A percentile compares a stretch with the other conserved stretches of the same genome.
phyloP scores from a whole-genome alignment of 768 basidiomycete species.

The Lentinula boryana region DNA sequence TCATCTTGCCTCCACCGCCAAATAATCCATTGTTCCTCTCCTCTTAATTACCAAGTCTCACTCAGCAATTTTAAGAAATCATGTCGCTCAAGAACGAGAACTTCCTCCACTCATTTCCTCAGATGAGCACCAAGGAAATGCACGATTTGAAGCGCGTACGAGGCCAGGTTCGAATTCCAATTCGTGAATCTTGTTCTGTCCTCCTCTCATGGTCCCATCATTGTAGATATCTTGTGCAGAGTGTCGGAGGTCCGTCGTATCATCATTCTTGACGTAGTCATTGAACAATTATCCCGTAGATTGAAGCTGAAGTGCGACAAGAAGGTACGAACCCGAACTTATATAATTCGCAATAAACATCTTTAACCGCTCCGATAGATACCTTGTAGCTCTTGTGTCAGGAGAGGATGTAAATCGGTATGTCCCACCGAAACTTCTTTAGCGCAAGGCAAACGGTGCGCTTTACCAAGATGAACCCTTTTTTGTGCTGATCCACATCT shows the following conservation, averaged over 20 bases:
- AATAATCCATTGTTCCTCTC: too few species aligned
- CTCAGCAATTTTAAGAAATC: background rate
- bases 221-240: conserved; percentile 13
- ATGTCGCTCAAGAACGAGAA: background rate
- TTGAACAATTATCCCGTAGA: background rate
- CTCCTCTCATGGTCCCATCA: too few species aligned
- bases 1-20: background rate
- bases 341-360: background rate
- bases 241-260: conserved; percentile 32
- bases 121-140: background rate
- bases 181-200: background rate
- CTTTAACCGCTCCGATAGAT: conserved; percentile 12
- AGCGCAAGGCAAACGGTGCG: background rate
- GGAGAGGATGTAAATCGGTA: conserved; percentile 57
- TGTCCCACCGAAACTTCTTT: conserved; percentile 26
- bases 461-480: conserved; percentile 33
- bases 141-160: background rate
- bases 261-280: background rate
- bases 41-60: background rate
- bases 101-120: background rate
- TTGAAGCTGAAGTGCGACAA: conserved; percentile 46
- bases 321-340: conserved; percentile 14
- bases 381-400: conserved; percentile 43
- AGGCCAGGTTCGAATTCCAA: background rate
- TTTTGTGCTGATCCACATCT: background rate